Conservation (phyloP, 2,329 filamentous ascomycete species). For the Pseudocercospora eumusae region DNA sequence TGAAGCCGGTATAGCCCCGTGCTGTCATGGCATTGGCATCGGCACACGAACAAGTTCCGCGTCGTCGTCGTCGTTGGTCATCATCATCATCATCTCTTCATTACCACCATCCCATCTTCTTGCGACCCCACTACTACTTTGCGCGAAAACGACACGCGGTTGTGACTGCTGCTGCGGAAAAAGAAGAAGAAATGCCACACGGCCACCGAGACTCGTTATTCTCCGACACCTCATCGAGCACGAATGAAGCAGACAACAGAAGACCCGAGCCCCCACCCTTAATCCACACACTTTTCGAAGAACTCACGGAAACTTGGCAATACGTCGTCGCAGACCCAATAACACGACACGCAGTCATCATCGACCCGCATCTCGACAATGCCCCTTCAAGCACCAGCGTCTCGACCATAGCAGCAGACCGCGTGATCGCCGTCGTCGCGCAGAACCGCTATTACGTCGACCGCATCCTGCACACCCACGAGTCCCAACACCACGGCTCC, state of each 20-base stretch:
- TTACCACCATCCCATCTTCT: conserved; percentile 5
- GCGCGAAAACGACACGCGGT: conserved; percentile 1
- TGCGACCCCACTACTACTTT: not conserved
- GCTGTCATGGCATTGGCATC: not conserved
- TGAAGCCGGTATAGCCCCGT: not conserved
- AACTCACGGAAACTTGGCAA: conserved; percentile 59
- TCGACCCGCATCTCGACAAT: conserved; percentile 64
- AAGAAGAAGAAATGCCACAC: not conserved
- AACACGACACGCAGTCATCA: conserved; percentile 55
- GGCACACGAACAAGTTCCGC: not conserved
- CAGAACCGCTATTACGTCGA: conserved; percentile 28
- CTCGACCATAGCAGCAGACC: conserved; percentile 31
- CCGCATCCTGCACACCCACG: conserved; percentile 30
- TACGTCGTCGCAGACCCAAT: conserved; percentile 60
- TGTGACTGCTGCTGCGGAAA: no score
- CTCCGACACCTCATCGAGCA: conserved; percentile 16
- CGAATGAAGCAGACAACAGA: conserved; percentile 14
- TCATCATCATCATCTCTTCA: conserved; percentile 7
- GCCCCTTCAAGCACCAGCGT: conserved; percentile 34
- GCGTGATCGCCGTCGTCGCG: conserved; percentile 21
- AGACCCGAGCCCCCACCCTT: conserved; percentile 24
- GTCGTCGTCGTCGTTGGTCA: not conserved
- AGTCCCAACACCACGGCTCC: conserved; percentile 23
- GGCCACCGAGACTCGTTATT: conserved; percentile 12
- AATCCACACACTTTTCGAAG: conserved; percentile 42